A percentile compares a stretch with the other conserved stretches of the same genome.
Evolutionary conservation across 306 rosid genomes (phyloP).

Genomic region (Vachellia pachyceras): DNA sequence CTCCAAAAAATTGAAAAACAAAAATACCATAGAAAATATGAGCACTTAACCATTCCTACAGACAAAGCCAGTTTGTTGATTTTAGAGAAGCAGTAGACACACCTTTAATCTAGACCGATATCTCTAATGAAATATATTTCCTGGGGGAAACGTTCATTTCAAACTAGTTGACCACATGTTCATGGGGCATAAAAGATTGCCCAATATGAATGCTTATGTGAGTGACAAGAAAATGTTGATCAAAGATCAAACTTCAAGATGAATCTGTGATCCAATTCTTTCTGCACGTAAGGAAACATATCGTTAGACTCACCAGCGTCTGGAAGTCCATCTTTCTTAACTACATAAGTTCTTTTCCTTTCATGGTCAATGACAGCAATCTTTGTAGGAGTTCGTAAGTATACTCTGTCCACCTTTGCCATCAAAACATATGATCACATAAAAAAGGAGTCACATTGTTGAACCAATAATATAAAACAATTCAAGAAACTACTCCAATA

Average conservation of each 20-base stretch:
- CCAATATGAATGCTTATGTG: neutral
- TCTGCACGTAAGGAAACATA: constrained; percentile 4
- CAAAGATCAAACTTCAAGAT: constrained; percentile 5
- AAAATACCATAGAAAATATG: neutral
- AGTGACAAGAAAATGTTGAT: neutral
- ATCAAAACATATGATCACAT: constrained; percentile 27
- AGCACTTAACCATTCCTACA: neutral
- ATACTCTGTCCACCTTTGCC: constrained; percentile 72
- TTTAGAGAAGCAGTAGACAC: neutral
- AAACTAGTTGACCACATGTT: constrained; percentile 1
- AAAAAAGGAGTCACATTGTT: constrained; percentile 21
- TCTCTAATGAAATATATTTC: neutral
- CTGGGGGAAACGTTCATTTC: constrained; percentile 13
- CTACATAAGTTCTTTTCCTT: constrained; percentile 77
- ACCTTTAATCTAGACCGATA: neutral
- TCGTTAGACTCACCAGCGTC: constrained; percentile 71
- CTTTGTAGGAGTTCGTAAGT: constrained; percentile 79
- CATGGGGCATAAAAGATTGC: neutral
- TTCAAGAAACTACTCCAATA: neutral
- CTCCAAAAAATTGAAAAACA: neutral
- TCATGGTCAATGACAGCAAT: constrained; percentile 88
- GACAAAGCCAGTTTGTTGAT: constrained; percentile 14
- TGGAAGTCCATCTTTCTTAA: constrained; percentile 85
- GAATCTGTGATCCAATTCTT: neutral
- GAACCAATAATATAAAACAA: constrained; percentile 25